Conservation (phyloP, 2,329 filamentous ascomycete genomes). For the Botryosphaeria dothidea region DNA sequence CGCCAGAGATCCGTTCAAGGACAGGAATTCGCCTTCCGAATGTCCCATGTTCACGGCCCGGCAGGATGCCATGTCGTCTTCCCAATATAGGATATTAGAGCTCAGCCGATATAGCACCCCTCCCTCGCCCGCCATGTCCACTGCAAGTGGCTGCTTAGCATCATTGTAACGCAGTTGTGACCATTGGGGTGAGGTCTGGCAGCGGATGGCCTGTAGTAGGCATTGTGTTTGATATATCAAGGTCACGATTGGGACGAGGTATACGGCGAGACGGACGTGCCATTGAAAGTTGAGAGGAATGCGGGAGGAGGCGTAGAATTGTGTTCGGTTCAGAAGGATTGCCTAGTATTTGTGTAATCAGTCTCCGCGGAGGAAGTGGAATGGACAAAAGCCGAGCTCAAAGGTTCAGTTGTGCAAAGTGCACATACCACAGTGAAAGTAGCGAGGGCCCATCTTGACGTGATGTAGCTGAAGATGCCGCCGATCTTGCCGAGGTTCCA, state of each 20-base stretch:
- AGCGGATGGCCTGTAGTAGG: constrained; percentile 83
- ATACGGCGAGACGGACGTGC: constrained; percentile 69
- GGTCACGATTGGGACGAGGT: constrained; percentile 69
- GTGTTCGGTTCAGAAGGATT: constrained; percentile 84
- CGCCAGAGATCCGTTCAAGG: constrained; percentile 75
- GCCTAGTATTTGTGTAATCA: constrained; percentile 50
- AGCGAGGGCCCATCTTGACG: constrained; percentile 86
- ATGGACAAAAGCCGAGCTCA: not conserved
- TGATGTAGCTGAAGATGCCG: constrained; percentile 86
- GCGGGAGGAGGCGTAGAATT: constrained; percentile 89
- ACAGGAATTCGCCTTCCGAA: constrained; percentile 50
- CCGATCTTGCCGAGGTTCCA: constrained; percentile 68
- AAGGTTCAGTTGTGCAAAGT: not conserved
- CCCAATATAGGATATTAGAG: constrained; percentile 70
- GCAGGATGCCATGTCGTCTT: constrained; percentile 75
- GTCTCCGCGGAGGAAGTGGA: not conserved
- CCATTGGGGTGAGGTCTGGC: constrained; percentile 68
- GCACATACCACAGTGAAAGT: constrained; percentile 72
- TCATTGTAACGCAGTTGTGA: constrained; percentile 49
- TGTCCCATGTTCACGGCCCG: constrained; percentile 67
- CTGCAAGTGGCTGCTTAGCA: constrained; percentile 41
- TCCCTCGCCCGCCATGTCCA: constrained; percentile 59
- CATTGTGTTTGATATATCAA: constrained; percentile 68
- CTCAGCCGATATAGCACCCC: constrained; percentile 71
- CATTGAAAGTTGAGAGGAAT: constrained; percentile 76